Base-by-base conservation (phyloP, 768 basidiomycete species). In the Boletus speciosus region DNA sequence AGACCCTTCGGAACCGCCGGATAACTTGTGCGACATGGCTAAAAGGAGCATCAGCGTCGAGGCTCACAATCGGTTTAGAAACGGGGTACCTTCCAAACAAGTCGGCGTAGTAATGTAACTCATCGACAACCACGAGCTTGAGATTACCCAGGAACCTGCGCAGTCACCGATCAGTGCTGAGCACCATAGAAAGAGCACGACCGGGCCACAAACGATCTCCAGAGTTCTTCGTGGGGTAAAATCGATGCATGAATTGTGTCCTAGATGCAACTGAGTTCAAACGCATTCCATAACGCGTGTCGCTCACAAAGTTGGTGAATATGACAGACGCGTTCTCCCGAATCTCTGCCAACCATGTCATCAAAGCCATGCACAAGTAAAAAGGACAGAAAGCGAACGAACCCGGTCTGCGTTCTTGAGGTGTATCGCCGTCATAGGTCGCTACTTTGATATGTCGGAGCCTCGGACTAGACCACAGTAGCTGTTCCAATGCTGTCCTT, bases 371-470 rank as follows among this genome's bases (percentile, higher is more conserved):
- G 34, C 15, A 29, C 12, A 41, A 34, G 19, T 34, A 11, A 6
- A 35, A 44, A 1, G 23, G 8, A 23, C 2, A 34, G 2, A 9
- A 47, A 50, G 11, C 0, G 15, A 47, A 60, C 71, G 45, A 53
- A 88, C 90, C 77, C 58, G 76, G 70, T 48, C 93, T 79, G 27
- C 69, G 66, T 34, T 90, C 87, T 66, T 81, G 79, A 0, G 87
- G 83, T 0, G 93, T 95, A 63, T 96, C 93, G 0, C 93, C 93
- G 58, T 96, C 93, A 63, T 92, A 96, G 1, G 88, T 94, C 3
- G 82, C 82, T 12, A 91, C 77, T 66, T 76, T 76, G 37, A 87
- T 66, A 47, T 84, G 75, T 52, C 81, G 80, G n/a, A 93, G 74
- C 9, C 83, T 81, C 0, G 82, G 76, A 66, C 82, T 85, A 9